A percentile compares a stretch with the other conserved stretches of the same genome.
Conservation (phyloP, 345 rosid species). For the Crucihimalaya himalaica region DNA sequence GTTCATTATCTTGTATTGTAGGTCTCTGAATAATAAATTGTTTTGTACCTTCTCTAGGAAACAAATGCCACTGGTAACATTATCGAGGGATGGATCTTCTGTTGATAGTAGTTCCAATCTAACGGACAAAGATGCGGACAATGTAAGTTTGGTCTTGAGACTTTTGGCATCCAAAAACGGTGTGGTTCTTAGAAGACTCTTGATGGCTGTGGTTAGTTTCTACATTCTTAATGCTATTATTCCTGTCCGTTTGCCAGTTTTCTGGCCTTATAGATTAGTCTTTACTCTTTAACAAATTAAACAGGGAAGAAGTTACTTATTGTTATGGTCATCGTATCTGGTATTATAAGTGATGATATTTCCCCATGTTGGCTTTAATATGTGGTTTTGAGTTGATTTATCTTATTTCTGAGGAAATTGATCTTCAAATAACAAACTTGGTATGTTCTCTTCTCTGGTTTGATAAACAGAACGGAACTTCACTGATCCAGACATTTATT, state of each 20-base stretch:
- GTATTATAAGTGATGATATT: background rate
- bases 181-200: conserved; percentile 72
- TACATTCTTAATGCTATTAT: conserved; percentile 5
- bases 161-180: conserved; percentile 83
- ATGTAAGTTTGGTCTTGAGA: conserved; percentile 55
- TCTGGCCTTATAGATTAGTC: background rate
- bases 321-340: background rate
- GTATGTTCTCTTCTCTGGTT: conserved; percentile 30
- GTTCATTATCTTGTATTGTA: background rate
- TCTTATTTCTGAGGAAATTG: background rate
- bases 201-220: conserved; percentile 86
- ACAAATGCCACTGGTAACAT: conserved; percentile 39
- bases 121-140: conserved; percentile 47
- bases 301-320: background rate
- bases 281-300: background rate
- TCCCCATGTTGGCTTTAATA: background rate
- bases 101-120: conserved; percentile 39
- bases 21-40: conserved; percentile 4
- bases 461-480: conserved; percentile 73
- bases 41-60: conserved; percentile 51
- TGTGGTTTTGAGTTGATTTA: background rate
- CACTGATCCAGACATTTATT: conserved; percentile 64
- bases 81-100: conserved; percentile 48
- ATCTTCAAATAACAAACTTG: background rate
- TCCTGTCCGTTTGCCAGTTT: background rate